Conservation (phyloP, 306 rosid species). For the Pterocarpus macrocarpus region DNA sequence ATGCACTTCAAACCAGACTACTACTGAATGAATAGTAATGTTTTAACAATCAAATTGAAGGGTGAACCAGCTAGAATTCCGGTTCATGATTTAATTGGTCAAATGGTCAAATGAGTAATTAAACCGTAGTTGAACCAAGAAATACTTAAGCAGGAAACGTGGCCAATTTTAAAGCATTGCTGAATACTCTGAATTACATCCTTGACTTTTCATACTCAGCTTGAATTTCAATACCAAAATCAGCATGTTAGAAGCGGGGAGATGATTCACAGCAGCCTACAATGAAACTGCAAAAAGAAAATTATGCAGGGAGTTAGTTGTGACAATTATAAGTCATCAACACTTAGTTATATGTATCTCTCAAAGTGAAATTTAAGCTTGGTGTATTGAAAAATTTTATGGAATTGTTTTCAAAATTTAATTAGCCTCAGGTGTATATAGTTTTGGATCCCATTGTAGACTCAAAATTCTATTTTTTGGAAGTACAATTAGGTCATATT, state of each 20-base stretch:
- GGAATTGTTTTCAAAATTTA: neutral
- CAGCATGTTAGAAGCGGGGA: neutral
- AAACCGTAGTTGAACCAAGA: neutral
- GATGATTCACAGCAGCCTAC: neutral
- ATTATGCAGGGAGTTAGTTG: neutral
- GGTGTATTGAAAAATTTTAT: neutral
- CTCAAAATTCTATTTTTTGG: conserved; percentile 1
- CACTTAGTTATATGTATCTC: conserved; percentile 11
- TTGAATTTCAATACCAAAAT: neutral
- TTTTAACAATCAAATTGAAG: neutral
- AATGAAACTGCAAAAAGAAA: neutral
- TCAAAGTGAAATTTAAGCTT: conserved; percentile 26
- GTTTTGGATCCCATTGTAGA: conserved; percentile 40
- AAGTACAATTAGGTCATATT: conserved; percentile 1
- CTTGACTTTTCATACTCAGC: conserved; percentile 1
- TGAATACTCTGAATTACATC: neutral
- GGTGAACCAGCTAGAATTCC: neutral
- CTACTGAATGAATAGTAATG: too few species aligned
- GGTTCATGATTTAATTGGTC: neutral
- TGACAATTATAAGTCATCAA: conserved; percentile 14
- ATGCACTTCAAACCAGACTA: neutral
- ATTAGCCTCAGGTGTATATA: neutral
- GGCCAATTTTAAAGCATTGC: neutral
- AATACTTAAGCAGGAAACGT: too few species aligned
- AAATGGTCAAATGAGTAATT: neutral